phyloP scores from a whole-genome alignment of 108 stramenopile genomes.

The Pseudonitzschia pungens region DNA sequence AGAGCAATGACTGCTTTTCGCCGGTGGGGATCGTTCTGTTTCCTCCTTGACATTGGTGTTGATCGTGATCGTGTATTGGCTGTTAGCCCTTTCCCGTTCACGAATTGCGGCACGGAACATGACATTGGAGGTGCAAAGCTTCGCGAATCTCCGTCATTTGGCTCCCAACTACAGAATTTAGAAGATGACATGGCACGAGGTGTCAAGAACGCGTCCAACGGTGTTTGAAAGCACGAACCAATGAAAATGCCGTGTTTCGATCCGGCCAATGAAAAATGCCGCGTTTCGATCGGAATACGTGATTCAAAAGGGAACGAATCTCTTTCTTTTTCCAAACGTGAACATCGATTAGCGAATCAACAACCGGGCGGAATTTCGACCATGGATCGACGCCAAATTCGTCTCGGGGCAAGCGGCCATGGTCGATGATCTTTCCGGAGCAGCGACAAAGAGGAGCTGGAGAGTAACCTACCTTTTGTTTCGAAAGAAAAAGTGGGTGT shows the following conservation, averaged over 20 bases:
- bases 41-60: no score
- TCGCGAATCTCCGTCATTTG: neutral
- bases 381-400: no score
- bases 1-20: neutral
- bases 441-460: no score
- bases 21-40: no score
- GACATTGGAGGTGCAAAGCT: neutral
- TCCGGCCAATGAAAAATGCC: neutral
- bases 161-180: neutral
- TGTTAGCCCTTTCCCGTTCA: no score
- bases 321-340: neutral
- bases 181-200: conserved; percentile 1
- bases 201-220: neutral
- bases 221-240: neutral
- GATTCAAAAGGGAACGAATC: neutral
- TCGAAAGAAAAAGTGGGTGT: no score
- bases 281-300: neutral
- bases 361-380: no score
- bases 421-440: no score
- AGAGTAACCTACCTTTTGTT: no score
- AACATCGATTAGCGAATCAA: neutral
- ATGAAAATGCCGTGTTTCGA: conserved; percentile 3
- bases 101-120: neutral
- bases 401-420: no score
- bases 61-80: no score